Conservation (phyloP, 441 rosid species). For the Manihot esculenta region DNA sequence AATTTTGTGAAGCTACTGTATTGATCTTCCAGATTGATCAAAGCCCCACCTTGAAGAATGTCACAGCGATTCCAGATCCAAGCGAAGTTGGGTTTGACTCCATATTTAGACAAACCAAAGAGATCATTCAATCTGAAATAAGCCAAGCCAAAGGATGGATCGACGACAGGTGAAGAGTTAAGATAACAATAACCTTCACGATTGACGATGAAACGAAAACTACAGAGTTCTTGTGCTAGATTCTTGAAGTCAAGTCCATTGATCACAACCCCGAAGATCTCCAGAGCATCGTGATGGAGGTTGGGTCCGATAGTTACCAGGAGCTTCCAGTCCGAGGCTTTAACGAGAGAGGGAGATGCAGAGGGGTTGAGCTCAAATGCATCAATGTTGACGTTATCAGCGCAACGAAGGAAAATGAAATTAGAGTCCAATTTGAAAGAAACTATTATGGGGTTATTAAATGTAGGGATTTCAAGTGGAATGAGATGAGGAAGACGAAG, state of each 20-base stretch:
- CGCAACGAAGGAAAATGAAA: not conserved
- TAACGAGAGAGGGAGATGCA: not conserved
- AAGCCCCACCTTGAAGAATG: not conserved
- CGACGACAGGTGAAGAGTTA: not conserved
- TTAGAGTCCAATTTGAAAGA: not conserved
- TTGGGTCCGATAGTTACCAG: not conserved
- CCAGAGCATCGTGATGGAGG: not conserved
- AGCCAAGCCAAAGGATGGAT: not conserved
- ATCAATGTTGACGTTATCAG: not conserved
- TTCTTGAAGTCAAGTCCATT: not conserved
- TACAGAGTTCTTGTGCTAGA: not conserved
- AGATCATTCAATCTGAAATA: slow-evolving; percentile 1
- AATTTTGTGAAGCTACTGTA: not conserved
- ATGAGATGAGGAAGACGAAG: not conserved
- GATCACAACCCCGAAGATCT: not conserved
- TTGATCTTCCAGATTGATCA: not conserved
- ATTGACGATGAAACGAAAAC: not conserved
- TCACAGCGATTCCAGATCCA: not conserved
- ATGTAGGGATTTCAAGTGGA: too few relatives aligned
- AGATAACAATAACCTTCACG: not conserved
- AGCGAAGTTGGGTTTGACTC: not conserved
- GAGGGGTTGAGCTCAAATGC: not conserved
- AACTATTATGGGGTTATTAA: not conserved
- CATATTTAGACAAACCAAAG: not conserved
- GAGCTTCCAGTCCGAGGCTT: not conserved